Conservation (phyloP, 2,329 filamentous ascomycete genomes). For the Colletotrichum incanum region DNA sequence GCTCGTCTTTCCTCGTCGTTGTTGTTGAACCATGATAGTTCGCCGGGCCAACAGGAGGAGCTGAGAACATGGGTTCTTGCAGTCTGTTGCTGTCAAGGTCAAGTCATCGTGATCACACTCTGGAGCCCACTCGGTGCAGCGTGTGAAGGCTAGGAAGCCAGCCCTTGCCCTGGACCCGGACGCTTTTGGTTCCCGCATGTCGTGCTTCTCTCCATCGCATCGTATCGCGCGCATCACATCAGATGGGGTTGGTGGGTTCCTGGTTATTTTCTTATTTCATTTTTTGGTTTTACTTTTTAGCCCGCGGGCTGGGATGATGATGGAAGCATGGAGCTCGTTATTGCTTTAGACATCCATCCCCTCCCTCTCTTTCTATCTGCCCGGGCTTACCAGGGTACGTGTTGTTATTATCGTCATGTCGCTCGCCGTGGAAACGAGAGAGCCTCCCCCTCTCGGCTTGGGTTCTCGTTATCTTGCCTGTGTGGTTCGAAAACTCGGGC, state of each 20-base stretch:
- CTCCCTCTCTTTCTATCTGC: background rate
- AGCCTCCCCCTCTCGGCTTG: background rate
- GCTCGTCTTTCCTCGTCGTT: slow-evolving; percentile 2
- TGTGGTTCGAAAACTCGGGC: background rate
- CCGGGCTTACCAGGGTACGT: slow-evolving; percentile 6
- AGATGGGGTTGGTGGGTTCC: slow-evolving; percentile 17
- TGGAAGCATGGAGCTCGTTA: slow-evolving; percentile 3
- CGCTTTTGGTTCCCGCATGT: slow-evolving; percentile 32
- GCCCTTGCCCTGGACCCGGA: slow-evolving; percentile 9
- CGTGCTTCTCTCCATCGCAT: slow-evolving; percentile 34
- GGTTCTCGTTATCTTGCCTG: background rate
- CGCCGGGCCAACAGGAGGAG: slow-evolving; percentile 40
- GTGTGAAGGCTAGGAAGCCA: background rate
- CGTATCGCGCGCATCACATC: slow-evolving; percentile 2
- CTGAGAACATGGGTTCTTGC: slow-evolving; percentile 35
- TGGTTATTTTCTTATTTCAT: background rate
- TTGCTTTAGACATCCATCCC: slow-evolving; percentile 2
- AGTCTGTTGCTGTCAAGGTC: slow-evolving; percentile 3
- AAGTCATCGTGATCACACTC: slow-evolving; percentile 25
- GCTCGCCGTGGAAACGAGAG: background rate
- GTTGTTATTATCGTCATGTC: slow-evolving; percentile 9
- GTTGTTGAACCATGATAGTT: slow-evolving; percentile 28
- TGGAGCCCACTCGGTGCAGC: background rate
- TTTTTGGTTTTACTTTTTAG: background rate
- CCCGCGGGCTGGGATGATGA: slow-evolving; percentile 2